Conservation (phyloP, 345 rosid genomes). For the Arabidopsis arenosa region DNA sequence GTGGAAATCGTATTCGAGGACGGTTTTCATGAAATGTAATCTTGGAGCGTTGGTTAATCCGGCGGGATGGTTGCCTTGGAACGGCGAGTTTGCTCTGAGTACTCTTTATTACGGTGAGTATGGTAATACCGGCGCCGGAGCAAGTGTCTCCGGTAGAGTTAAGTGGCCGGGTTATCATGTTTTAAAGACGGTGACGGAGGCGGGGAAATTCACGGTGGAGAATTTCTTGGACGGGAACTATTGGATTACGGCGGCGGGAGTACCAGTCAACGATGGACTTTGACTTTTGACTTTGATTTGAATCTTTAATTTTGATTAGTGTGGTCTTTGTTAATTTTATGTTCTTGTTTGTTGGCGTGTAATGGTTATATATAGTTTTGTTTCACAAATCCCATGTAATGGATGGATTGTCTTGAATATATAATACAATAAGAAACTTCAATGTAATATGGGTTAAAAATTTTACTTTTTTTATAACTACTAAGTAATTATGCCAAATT, state of each 20-base stretch:
- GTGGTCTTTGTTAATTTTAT: constrained; percentile 7
- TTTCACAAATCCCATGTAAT: not conserved
- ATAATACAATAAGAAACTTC: constrained; percentile 12
- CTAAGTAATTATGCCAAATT: too few species aligned
- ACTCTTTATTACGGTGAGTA: constrained; percentile 88
- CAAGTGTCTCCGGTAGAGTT: constrained; percentile 64
- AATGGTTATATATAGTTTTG: constrained; percentile 14
- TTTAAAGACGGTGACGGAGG: constrained; percentile 52
- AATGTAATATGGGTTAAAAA: not conserved
- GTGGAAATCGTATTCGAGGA: constrained; percentile 82
- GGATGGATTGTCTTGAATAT: constrained; percentile 14
- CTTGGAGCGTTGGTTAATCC: constrained; percentile 60
- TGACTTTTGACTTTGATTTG: constrained; percentile 48
- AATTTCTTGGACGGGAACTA: constrained; percentile 63
- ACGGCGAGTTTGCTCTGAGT: constrained; percentile 65
- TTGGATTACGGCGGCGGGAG: constrained; percentile 81
- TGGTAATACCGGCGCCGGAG: constrained; percentile 71
- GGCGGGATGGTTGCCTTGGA: constrained; percentile 85
- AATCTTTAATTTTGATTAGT: not conserved
- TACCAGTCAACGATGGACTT: constrained; percentile 65
- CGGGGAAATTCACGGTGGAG: constrained; percentile 70
- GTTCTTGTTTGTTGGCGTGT: constrained; percentile 24
- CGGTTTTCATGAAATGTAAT: constrained; percentile 64
- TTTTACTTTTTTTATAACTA: too few species aligned
- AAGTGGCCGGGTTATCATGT: constrained; percentile 75